A percentile compares a stretch with the other conserved stretches of the same genome.
These are phyloP conservation scores for Marasmius sp. DNA, from an alignment of 1,284 basidiomycete genomes.

Conservation along the genomic window DNA sequence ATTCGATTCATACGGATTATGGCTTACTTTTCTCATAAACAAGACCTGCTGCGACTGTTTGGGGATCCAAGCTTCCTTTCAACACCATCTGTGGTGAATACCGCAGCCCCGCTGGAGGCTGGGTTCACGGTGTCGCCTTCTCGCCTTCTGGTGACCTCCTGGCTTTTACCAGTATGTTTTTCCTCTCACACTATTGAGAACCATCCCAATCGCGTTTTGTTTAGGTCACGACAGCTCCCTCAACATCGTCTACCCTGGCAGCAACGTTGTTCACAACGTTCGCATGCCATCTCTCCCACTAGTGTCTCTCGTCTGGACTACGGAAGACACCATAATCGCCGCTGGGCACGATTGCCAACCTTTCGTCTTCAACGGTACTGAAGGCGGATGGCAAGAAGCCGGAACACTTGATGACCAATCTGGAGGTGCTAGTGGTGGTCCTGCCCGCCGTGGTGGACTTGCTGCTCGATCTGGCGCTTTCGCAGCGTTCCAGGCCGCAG, in stretches of 20 bases:
- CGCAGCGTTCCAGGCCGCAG: constrained; percentile 92
- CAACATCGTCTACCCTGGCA: constrained; percentile 84
- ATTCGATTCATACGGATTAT: not conserved
- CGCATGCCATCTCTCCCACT: constrained; percentile 78
- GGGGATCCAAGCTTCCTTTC: constrained; percentile 98
- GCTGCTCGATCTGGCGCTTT: constrained; percentile 84
- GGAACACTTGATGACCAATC: constrained; percentile 79
- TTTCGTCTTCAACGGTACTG: constrained; percentile 76
- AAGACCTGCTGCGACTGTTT: constrained; percentile 87
- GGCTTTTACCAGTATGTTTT: constrained; percentile 79
- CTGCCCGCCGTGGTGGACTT: constrained; percentile 42
- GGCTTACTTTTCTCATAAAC: not conserved
- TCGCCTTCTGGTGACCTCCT: constrained; percentile 92
- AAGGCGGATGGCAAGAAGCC: constrained; percentile 71
- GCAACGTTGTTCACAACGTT: constrained; percentile 70
- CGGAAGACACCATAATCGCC: constrained; percentile 81
- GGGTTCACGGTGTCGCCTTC: constrained; percentile 96
- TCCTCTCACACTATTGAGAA: not conserved
- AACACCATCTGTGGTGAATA: constrained; percentile 98
- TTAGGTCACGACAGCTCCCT: constrained; percentile 90
- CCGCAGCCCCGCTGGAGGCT: constrained; percentile 85
- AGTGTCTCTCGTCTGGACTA: constrained; percentile 82
- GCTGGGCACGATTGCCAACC: constrained; percentile 99
- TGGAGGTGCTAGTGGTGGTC: constrained; percentile 49
- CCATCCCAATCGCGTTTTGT: constrained; percentile 4